Evolutionary conservation across 345 rosid genomes (phyloP), one percentile per base, ranked within the genome.

Genomic region (Cardamine occulta): DNA sequence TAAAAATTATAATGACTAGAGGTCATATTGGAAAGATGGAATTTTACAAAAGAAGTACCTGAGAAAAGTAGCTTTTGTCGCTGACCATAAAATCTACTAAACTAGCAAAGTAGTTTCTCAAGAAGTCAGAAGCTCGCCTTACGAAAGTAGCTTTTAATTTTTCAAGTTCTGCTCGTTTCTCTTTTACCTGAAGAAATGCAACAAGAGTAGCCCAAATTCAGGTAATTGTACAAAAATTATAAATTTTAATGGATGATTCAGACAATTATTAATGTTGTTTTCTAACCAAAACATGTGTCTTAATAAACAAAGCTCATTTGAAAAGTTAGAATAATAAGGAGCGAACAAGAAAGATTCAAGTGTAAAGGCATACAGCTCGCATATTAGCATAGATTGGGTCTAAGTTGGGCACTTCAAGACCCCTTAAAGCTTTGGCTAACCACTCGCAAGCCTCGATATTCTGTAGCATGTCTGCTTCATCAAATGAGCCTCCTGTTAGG

Each of bases 41-140:
- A 35, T 18, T 42, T 51, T 55, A 17, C 44, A 17, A 45, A 42
- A 65, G 76, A 54, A 69, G 31, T 75, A 95, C 98, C 93, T 93
- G 99, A 78, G 99, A 95, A 77, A 95, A 95, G 84, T 90, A 95
- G 83, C 97, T 93, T 87, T 93, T 93, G 84, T 93, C 98, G 80
- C 94, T 88, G 69, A 95, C 84, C 98, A 95, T 90, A 84, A 91
- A 95, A 89, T 95, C 99, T 79, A 95, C 99, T 89, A 95, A 86
- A 82, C 98, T 93, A 49, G 94, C 89, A 82, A 95, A 95, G 84
- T 95, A 90, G 83, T 84, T 92, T 84, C 94, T 88, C 88, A 95
- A 80, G 87, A 93, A 95, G 76, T 95, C 97, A 59, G 98, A 92
- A 75, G 99, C 98, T 82, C 91, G 86, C 80, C 87, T 85, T 23